These are phyloP conservation scores for Protea cynaroides DNA, from an alignment of 164 flowering plant genomes.

Conservation along the genomic window DNA sequence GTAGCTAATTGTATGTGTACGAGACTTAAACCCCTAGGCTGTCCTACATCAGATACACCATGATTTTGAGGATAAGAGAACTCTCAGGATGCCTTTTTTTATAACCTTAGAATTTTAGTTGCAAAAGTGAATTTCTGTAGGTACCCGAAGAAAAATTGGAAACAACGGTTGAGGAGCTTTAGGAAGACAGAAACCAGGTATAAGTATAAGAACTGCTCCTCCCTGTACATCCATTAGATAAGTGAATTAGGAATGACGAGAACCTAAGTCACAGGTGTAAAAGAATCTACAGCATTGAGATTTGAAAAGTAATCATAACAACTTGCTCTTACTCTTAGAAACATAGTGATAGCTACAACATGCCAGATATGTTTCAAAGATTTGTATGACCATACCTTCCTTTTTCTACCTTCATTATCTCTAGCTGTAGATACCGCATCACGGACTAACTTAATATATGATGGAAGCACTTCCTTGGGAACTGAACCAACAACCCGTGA, in stretches of 20 bases:
- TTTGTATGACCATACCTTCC: conserved; percentile 39
- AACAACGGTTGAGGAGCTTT: conserved; percentile 95
- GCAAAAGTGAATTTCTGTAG: background rate
- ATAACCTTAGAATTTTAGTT: background rate
- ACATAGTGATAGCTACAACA: background rate
- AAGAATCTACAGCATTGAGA: no score
- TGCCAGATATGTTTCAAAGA: background rate
- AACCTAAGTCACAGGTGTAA: no score
- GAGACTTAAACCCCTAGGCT: no score
- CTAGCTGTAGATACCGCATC: conserved; percentile 92
- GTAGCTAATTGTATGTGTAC: no score
- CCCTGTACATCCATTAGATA: conserved; percentile 48
- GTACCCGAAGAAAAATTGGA: conserved; percentile 94
- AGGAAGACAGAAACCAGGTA: conserved; percentile 92
- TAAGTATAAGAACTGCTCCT: conserved; percentile 75
- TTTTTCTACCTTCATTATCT: conserved; percentile 90
- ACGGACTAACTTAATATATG: conserved; percentile 85
- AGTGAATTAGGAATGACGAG: background rate
- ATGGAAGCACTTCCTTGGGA: conserved; percentile 91
- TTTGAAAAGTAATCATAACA: no score
- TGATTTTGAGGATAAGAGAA: background rate
- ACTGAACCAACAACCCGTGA: conserved; percentile 75
- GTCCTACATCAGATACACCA: no score
- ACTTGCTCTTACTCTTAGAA: no score
- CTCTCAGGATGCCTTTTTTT: background rate